phyloP scores from a whole-genome alignment of 1,284 basidiomycete genomes.

The Kwoniella shivajii region DNA sequence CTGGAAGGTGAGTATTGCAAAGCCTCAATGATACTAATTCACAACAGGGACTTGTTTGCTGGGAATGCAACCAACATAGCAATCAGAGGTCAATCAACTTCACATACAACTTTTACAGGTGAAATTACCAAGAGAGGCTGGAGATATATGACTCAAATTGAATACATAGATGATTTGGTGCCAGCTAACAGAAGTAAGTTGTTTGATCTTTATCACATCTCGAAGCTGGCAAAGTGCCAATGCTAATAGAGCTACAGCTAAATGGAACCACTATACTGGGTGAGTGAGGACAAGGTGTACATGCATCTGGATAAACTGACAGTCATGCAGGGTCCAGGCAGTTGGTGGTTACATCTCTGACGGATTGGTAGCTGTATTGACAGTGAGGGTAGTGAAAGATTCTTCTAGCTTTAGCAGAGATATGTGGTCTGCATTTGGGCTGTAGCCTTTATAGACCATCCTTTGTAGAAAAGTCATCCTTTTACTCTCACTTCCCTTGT shows the following conservation, averaged over 20 bases:
- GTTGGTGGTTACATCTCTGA: conserved; percentile 16
- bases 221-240: background rate
- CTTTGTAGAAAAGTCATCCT: background rate
- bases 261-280: conserved; percentile 19
- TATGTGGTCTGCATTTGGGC: conserved; percentile 1
- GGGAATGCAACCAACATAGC: conserved; percentile 13
- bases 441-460: conserved; percentile 1
- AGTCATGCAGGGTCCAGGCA: conserved; percentile 4
- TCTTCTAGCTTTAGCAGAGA: background rate
- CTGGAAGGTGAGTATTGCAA: conserved; percentile 1
- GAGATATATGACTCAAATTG: conserved; percentile 11
- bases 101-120: background rate
- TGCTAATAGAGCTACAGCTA: background rate
- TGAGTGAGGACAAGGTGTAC: background rate
- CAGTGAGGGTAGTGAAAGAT: conserved; percentile 4
- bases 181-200: conserved; percentile 13
- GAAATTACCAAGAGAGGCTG: conserved; percentile 10
- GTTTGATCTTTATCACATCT: background rate
- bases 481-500: background rate
- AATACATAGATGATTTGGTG: conserved; percentile 8
- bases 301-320: background rate
- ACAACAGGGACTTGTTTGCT: conserved; percentile 9
- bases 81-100: background rate
- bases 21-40: background rate
- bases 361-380: conserved; percentile 15